Percentiles rank a stretch among this genome's conserved stretches.
Conservation (phyloP, 495 filamentous ascomycete genomes). For the Penicillium cataractarum region DNA sequence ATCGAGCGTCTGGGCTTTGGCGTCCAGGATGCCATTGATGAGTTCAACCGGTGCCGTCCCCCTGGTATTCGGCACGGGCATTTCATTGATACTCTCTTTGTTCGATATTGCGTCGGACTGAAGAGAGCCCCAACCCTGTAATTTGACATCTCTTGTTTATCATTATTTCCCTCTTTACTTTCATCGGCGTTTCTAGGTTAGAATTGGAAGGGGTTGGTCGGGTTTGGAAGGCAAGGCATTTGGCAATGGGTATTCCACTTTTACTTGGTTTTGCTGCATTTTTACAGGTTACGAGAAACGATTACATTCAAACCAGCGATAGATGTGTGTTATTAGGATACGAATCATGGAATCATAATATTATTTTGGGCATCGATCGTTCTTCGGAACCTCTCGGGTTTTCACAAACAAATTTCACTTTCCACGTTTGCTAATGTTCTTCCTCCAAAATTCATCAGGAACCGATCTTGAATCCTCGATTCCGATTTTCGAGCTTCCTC, state of each 20-base stretch:
- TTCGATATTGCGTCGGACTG: conserved; percentile 68
- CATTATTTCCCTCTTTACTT: conserved; percentile 15
- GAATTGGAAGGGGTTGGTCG: not conserved
- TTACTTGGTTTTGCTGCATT: conserved; percentile 4
- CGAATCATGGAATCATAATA: conserved; percentile 6
- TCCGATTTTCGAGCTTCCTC: conserved; percentile 8
- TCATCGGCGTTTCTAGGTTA: conserved; percentile 21
- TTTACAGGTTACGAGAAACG: conserved; percentile 24
- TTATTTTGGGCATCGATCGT: not conserved
- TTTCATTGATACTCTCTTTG: conserved; percentile 84
- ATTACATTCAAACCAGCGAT: conserved; percentile 14
- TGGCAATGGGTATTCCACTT: conserved; percentile 9
- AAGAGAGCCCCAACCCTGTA: conserved; percentile 57
- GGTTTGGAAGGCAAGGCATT: conserved; percentile 3
- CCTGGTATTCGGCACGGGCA: conserved; percentile 89
- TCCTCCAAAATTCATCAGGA: not conserved
- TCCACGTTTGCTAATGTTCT: not conserved
- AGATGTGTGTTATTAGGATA: conserved; percentile 14
- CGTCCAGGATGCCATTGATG: conserved; percentile 77
- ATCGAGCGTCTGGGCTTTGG: conserved; percentile 76
- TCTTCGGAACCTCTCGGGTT: not conserved
- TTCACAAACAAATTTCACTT: not conserved
- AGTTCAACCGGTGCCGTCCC: conserved; percentile 72
- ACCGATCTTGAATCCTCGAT: conserved; percentile 2
- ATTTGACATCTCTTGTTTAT: conserved; percentile 18